A percentile compares a stretch with the other conserved stretches of the same genome.
phyloP scores from a whole-genome alignment of 306 rosid genomes.

The Medicago lupulina region DNA sequence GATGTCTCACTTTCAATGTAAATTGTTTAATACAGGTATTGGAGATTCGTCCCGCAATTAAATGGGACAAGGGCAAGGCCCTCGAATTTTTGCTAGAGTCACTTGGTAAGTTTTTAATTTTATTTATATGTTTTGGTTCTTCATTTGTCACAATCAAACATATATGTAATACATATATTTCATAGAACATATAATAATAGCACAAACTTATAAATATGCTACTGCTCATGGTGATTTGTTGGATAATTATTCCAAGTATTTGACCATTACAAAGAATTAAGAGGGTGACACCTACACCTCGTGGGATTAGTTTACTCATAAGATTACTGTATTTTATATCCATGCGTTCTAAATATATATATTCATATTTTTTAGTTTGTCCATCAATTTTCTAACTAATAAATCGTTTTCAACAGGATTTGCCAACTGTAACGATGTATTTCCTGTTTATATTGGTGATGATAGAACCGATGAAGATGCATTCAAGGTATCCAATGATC shows the following conservation, averaged over 20 bases:
- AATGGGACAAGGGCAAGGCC: constrained; percentile 99
- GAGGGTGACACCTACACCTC: constrained; percentile 32
- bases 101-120: constrained; percentile 68
- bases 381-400: constrained; percentile 43
- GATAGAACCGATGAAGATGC: constrained; percentile 98
- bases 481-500: constrained; percentile 75
- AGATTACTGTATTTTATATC: not conserved
- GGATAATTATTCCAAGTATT: constrained; percentile 36
- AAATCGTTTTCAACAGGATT: constrained; percentile 65
- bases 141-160: constrained; percentile 36
- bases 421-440: constrained; percentile 78
- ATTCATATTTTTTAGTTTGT: constrained; percentile 3
- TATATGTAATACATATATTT: constrained; percentile 14
- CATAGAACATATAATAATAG: not conserved
- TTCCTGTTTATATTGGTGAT: constrained; percentile 94
- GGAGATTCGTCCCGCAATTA: constrained; percentile 93
- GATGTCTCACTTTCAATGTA: constrained; percentile 52
- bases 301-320: constrained; percentile 42
- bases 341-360: not conserved
- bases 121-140: not conserved
- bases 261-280: constrained; percentile 29
- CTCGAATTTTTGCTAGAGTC: constrained; percentile 89
- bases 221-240: constrained; percentile 18
- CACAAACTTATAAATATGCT: constrained; percentile 10
- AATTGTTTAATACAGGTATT: constrained; percentile 67